Base-by-base conservation (phyloP, 371 early-diverging fungal genomes). In the Mucor plumbeus region DNA sequence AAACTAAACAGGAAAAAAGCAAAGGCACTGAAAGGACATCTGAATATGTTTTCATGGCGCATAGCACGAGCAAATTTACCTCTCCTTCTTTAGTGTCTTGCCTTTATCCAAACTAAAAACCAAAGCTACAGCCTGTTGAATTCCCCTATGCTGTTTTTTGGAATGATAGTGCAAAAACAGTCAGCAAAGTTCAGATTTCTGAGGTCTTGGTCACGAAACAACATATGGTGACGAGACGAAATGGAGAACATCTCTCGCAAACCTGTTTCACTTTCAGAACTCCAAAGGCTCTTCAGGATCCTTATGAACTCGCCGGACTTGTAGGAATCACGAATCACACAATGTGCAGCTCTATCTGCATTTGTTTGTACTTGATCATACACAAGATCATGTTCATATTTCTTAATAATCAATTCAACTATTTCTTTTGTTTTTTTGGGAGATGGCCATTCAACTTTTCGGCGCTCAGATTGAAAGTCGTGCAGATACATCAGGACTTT, bases 251-350 rank as follows among this genome's bases (percentile, higher is more conserved):
- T n/a, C n/a, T n/a, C n/a, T n/a, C n/a, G n/a, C n/a, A n/a, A n/a
- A n/a, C n/a, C n/a, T n/a, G n/a, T 14, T 64, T 35, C n/a, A n/a
- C n/a, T n/a, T n/a, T n/a, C n/a, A n/a, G 70, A 75, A n/a, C 68
- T 69, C 62, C 76, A 77, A 17, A 78, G 79, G 0, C 68, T 65
- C 33, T 75, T 31, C 57, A n/a, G n/a, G n/a, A n/a, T n/a, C n/a
- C n/a, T n/a, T n/a, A n/a, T n/a, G n/a, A n/a, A n/a, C n/a, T n/a
- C n/a, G n/a, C n/a, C n/a, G n/a, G n/a, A n/a, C n/a, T n/a, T n/a
- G n/a, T n/a, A n/a, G n/a, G n/a, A n/a, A n/a, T n/a, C 39, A 4
- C 57, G 19, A 8, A 65, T 41, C 8, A 64, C 26, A 41, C 64
- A 55, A 57, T 64, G 55, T 7, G 57, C 64, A 15, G 57, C 64